These are phyloP conservation scores for Syzygium malaccense DNA, from an alignment of 441 rosid species.

Conservation along the genomic window DNA sequence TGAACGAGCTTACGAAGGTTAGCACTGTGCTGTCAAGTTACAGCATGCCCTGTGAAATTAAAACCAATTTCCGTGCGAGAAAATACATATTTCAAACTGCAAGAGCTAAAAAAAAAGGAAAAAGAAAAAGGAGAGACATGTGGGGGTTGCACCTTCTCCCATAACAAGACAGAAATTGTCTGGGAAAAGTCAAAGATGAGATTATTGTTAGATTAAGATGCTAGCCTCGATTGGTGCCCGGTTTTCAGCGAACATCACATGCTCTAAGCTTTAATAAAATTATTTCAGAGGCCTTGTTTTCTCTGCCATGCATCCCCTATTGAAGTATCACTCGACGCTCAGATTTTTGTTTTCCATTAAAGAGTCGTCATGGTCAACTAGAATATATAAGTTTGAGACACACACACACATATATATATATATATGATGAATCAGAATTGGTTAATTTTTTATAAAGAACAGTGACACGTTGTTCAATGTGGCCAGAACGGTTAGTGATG, in stretches of 20 bases:
- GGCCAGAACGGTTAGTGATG: background rate
- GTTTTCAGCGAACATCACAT: background rate
- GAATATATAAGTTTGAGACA: too few relatives aligned
- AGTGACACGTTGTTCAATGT: background rate
- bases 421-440: background rate
- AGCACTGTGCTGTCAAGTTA: background rate
- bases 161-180: background rate
- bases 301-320: background rate
- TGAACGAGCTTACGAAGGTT: background rate
- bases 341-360: too few relatives aligned
- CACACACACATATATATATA: too few relatives aligned
- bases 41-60: background rate
- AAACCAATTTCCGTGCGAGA: background rate
- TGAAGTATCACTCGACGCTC: too few relatives aligned
- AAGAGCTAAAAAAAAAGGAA: background rate
- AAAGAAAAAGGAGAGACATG: background rate
- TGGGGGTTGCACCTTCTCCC: background rate
- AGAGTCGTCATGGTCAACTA: background rate
- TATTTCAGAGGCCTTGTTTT: background rate
- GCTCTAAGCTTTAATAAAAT: background rate
- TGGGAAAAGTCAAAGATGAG: background rate
- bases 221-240: background rate
- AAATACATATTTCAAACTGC: too few relatives aligned
- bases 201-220: background rate
- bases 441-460: too few relatives aligned